Percentiles rank a stretch among this genome's conserved stretches.
Conservation (phyloP, 2,329 filamentous ascomycete genomes). For the Cladobotryum mycophilum region DNA sequence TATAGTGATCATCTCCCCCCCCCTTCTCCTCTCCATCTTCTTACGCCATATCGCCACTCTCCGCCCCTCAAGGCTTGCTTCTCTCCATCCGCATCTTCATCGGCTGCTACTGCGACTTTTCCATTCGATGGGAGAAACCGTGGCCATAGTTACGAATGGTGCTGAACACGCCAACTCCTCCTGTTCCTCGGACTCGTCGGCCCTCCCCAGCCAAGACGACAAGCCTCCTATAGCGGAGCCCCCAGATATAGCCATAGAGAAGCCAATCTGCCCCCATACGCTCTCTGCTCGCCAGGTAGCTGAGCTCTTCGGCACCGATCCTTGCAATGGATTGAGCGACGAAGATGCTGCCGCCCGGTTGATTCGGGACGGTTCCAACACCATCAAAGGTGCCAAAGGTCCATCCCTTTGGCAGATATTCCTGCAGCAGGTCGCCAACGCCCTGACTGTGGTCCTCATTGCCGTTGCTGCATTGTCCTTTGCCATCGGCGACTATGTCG, state of each 20-base stretch:
- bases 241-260: slow-evolving; percentile 31
- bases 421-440: slow-evolving; percentile 71
- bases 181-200: slow-evolving; percentile 33
- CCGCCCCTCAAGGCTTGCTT: neutral
- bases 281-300: slow-evolving; percentile 30
- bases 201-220: slow-evolving; percentile 29
- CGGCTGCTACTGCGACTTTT: slow-evolving; percentile 15
- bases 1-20: too few relatives aligned
- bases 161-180: slow-evolving; percentile 33
- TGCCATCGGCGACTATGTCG: slow-evolving; percentile 58
- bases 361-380: slow-evolving; percentile 61
- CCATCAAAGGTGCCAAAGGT: slow-evolving; percentile 64
- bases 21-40: slow-evolving; percentile 5
- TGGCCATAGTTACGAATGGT: slow-evolving; percentile 34
- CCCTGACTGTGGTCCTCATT: slow-evolving; percentile 67
- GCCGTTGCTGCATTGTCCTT: slow-evolving; percentile 67
- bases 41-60: neutral
- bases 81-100: neutral
- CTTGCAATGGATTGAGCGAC: slow-evolving; percentile 54
- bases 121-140: slow-evolving; percentile 38
- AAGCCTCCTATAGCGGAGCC: slow-evolving; percentile 35
- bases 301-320: slow-evolving; percentile 34
- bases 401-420: slow-evolving; percentile 70
- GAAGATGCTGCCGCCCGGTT: slow-evolving; percentile 60
- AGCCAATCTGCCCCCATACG: slow-evolving; percentile 29